Evolutionary conservation across 345 rosid genomes (phyloP).

Genomic region (Cardamine resedifolia): DNA sequence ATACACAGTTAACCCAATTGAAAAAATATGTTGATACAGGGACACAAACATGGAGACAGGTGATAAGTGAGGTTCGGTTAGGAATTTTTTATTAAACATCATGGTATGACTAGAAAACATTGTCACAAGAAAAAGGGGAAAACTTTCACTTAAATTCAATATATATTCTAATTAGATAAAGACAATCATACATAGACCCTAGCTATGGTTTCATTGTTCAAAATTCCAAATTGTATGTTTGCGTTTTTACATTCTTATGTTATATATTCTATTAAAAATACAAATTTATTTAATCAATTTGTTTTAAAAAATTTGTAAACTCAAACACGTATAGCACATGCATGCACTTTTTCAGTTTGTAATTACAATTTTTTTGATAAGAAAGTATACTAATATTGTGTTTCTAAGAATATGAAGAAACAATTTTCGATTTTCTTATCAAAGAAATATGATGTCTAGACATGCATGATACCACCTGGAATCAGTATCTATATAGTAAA

Average conservation of each 20-base stretch:
- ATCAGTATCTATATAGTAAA: background rate
- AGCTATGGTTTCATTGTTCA: slow-evolving; percentile 3
- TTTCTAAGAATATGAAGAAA: background rate
- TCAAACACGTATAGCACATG: background rate
- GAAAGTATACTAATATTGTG: background rate
- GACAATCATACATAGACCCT: slow-evolving; percentile 14
- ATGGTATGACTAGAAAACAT: slow-evolving; percentile 26
- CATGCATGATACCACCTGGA: slow-evolving; percentile 3
- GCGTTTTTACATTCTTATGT: background rate
- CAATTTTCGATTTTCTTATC: background rate
- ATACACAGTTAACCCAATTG: no score
- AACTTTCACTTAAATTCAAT: background rate
- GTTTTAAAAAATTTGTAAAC: background rate
- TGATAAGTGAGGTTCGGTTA: background rate
- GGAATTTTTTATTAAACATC: slow-evolving; percentile 19
- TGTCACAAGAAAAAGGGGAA: slow-evolving; percentile 19
- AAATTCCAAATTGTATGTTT: background rate
- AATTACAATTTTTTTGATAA: background rate
- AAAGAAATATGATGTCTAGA: background rate
- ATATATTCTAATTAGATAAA: slow-evolving; percentile 13
- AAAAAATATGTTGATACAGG: slow-evolving; percentile 13
- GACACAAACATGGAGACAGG: background rate
- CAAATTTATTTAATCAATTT: background rate
- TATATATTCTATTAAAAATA: background rate
- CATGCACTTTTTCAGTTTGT: background rate